Percentiles rank a stretch among this genome's conserved stretches.
Evolutionary conservation across 768 basidiomycete species (phyloP).

Genomic region (Mycena galopus): DNA sequence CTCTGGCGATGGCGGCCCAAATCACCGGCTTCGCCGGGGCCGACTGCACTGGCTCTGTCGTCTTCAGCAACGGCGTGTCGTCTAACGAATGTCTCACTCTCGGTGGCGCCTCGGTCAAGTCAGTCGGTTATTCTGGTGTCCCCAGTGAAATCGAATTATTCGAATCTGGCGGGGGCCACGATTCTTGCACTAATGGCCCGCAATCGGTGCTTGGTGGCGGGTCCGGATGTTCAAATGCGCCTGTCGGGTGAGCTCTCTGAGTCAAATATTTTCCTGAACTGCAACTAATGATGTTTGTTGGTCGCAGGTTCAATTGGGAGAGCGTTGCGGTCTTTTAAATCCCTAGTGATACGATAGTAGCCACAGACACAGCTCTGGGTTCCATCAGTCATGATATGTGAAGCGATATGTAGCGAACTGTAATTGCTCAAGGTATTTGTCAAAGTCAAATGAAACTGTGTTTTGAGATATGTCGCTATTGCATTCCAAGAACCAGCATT

Average conservation of each 20-base stretch:
- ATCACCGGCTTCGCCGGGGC: constrained; percentile 2
- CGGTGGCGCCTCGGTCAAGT: background rate
- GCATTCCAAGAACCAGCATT: constrained; percentile 4
- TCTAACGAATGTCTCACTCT: background rate
- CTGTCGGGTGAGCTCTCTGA: no score
- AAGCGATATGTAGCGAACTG: background rate
- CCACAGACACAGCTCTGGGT: constrained; percentile 4
- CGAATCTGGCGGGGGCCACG: background rate
- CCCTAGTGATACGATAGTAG: background rate
- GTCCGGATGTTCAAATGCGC: no score
- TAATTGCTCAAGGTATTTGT: background rate
- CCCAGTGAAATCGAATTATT: background rate
- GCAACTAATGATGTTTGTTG: no score
- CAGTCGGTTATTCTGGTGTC: background rate
- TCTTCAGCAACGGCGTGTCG: constrained; percentile 2
- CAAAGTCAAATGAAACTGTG: constrained; percentile 17
- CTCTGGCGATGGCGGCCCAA: constrained; percentile 1
- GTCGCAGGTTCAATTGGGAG: no score
- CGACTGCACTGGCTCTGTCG: constrained; percentile 15
- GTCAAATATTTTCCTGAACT: no score
- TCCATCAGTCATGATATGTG: constrained; percentile 9
- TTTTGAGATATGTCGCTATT: constrained; percentile 18
- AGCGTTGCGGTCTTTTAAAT: constrained; percentile 4
- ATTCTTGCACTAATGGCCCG: constrained; percentile 1
- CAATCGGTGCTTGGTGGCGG: background rate